Percentiles rank a stretch among this genome's conserved stretches.
phyloP scores from a whole-genome alignment of 1,139 yeast species.

The Komagataea norvegica region DNA sequence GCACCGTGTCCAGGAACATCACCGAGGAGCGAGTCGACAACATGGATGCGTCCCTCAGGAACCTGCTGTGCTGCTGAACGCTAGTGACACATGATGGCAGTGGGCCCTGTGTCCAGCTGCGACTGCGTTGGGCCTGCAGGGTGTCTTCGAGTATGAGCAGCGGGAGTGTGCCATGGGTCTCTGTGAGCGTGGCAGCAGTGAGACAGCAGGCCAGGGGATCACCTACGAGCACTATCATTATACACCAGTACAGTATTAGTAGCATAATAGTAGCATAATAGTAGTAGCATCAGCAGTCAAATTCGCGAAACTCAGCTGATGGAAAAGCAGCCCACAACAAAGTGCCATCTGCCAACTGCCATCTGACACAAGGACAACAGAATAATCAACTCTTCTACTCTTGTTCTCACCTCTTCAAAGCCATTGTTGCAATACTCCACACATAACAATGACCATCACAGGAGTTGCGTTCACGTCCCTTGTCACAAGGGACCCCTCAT shows the following conservation, averaged over 20 bases:
- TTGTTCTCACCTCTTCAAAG: no score
- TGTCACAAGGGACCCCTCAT: conserved; percentile 47
- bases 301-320: conserved; percentile 7
- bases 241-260: no score
- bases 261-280: neutral
- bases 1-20: conserved; percentile 7
- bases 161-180: conserved; percentile 3
- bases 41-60: neutral
- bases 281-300: neutral
- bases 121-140: neutral
- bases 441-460: conserved; percentile 19
- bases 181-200: conserved; percentile 4
- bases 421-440: neutral
- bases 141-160: conserved; percentile 5
- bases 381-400: no score
- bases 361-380: no score
- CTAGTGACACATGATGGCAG: conserved; percentile 11
- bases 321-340: no score
- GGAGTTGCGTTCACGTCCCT: conserved; percentile 54
- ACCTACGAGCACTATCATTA: conserved; percentile 9
- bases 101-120: conserved; percentile 7
- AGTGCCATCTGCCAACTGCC: no score
- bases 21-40: conserved; percentile 6
- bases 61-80: neutral
- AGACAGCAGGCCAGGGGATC: conserved; percentile 7